Percentiles rank a stretch among this genome's conserved stretches.
Conservation (phyloP, 2,329 filamentous ascomycete species). For the Penicillium sp. region DNA sequence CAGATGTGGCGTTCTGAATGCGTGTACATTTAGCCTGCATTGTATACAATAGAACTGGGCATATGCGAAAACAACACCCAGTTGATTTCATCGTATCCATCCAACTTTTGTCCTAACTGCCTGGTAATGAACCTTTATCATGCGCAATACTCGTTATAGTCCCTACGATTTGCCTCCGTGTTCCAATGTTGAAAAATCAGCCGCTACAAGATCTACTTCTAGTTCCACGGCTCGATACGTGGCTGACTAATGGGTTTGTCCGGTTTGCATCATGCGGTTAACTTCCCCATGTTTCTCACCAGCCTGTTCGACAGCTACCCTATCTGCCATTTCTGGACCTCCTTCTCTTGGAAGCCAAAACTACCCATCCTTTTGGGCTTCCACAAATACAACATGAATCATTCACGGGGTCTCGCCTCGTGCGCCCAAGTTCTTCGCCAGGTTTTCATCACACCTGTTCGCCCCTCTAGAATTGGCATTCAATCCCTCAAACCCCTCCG, state of each 20-base stretch:
- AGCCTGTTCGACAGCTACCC: not conserved
- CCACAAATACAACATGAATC: constrained; percentile 28
- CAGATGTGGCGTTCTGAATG: constrained; percentile 23
- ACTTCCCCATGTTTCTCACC: constrained; percentile 3
- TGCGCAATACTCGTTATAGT: no score
- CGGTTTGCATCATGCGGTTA: constrained; percentile 1
- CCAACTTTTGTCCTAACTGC: not conserved
- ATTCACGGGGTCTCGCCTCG: constrained; percentile 35
- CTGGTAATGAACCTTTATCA: no score
- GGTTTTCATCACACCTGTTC: constrained; percentile 28
- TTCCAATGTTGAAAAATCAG: not conserved
- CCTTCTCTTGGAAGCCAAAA: not conserved
- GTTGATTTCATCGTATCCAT: no score
- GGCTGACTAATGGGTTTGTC: not conserved
- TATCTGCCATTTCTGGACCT: not conserved
- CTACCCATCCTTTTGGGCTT: not conserved
- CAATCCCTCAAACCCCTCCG: constrained; percentile 10
- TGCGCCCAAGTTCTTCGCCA: constrained; percentile 34
- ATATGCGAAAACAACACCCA: no score
- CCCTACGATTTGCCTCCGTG: no score
- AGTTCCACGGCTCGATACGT: not conserved
- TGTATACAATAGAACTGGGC: no score
- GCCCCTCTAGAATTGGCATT: constrained; percentile 15
- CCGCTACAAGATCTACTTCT: not conserved
- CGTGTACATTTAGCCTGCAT: constrained; percentile 3